Conservation (phyloP, 73 alveolate species). For the Blepharisma japonicum region DNA sequence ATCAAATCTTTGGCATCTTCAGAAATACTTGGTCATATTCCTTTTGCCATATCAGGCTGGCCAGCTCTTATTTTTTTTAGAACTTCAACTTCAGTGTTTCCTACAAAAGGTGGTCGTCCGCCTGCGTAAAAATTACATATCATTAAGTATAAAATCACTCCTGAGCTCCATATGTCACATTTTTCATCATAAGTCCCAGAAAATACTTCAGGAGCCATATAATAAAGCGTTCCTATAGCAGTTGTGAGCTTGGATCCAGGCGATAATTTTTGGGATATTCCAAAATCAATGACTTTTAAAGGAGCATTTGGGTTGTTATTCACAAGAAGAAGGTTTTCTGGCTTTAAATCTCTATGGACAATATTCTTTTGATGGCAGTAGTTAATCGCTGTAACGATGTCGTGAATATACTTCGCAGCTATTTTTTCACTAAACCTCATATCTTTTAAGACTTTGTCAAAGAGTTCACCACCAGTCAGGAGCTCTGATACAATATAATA, state of each 20-base stretch:
- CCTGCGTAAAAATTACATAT: neutral
- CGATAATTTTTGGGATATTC: neutral
- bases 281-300: neutral
- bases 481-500: constrained; percentile 53
- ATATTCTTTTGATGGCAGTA: constrained; percentile 76
- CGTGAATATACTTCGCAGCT: constrained; percentile 67
- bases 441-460: constrained; percentile 62
- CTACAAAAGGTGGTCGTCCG: constrained; percentile 2
- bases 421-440: constrained; percentile 64
- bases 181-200: constrained; percentile 27
- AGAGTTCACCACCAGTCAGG: constrained; percentile 73
- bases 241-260: constrained; percentile 9
- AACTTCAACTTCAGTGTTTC: constrained; percentile 1
- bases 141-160: constrained; percentile 57
- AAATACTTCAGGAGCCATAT: constrained; percentile 36
- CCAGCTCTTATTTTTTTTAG: neutral
- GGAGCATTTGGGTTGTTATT: constrained; percentile 8
- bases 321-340: constrained; percentile 69
- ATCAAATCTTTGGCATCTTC: constrained; percentile 88
- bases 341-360: constrained; percentile 88
- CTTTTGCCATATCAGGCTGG: neutral
- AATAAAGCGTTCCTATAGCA: neutral
- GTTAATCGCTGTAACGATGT: constrained; percentile 73
- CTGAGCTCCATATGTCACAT: constrained; percentile 60
- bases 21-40: constrained; percentile 37